Evolutionary conservation across 139 green algal genomes (phyloP), one percentile per base, ranked within the genome.

Genomic region (Ettlia oleoabundans): DNA sequence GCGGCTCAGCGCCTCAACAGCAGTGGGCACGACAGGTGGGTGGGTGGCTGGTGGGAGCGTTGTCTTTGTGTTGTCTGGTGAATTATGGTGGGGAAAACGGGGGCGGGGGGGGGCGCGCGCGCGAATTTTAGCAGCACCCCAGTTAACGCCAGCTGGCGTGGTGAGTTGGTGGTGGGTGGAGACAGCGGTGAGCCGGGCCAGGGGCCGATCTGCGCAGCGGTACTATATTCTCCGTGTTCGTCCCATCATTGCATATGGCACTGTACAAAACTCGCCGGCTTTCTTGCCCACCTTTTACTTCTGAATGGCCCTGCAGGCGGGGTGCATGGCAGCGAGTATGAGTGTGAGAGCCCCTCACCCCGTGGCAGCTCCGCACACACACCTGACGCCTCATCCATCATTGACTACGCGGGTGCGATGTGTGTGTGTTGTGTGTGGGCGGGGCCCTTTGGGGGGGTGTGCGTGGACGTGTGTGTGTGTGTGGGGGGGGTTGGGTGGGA

Each of bases 371-470:
- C 72, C 9, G 72, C 72, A 8, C 72, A 78, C 72, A 78, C 73
- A 21, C 73, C 73, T 1, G 52, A 80, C 21, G 73, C n/a, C 53
- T 28, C 52, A 35, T 68, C 73, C 3, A 52, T 69, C 3, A 80
- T 80, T 4, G 73, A 80, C 37, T 80, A 80, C 53, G 51, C 73
- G 13, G 73, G 73, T 80, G 73, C 7, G 73, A n/a, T 40, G 18
- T 2, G 42, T 61, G 5, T 40, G 68, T 8, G 28, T 40, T 38
- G 21, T 28, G 21, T 55, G 21, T 77, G 21, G 33, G 47, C 30
- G 51, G 28, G 41, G 4, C 8, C 15, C 47, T 21, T 5, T 18
- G 35, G 2, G 65, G 5, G 28, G 3, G 28, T 67, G 28, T 32
- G 47, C 13, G 47, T 15, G 47, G 47, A 58, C 15, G 61, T 10